A percentile compares a stretch with the other conserved stretches of the same genome.
These are phyloP conservation scores for Myrica gale DNA, from an alignment of 306 rosid genomes.

Conservation along the genomic window DNA sequence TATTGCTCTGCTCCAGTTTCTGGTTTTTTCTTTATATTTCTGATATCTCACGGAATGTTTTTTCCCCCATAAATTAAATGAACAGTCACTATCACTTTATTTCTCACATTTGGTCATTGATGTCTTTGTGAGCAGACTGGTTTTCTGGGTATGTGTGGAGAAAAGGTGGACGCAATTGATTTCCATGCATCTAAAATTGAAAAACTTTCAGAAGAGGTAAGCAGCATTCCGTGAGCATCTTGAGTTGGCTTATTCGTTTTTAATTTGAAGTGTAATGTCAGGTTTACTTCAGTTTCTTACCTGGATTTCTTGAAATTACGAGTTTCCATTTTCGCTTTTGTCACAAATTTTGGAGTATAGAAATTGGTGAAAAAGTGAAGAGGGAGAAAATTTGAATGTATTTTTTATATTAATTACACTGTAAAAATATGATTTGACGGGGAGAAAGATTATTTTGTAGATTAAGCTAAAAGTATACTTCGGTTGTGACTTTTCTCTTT, in stretches of 20 bases:
- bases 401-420: too few species aligned
- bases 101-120: conserved; percentile 13
- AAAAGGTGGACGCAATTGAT: conserved; percentile 70
- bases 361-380: too few species aligned
- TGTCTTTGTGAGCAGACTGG: conserved; percentile 71
- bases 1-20: conserved; percentile 26
- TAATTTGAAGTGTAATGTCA: neutral
- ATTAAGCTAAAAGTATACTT: too few species aligned
- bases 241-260: neutral
- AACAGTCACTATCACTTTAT: neutral
- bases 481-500: conserved; percentile 1
- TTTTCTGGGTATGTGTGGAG: conserved; percentile 82
- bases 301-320: neutral
- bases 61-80: neutral
- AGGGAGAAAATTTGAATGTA: too few species aligned
- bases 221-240: conserved; percentile 25
- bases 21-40: neutral
- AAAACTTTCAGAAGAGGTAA: conserved; percentile 61
- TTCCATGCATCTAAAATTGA: conserved; percentile 56
- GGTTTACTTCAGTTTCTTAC: neutral
- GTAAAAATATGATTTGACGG: too few species aligned
- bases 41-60: conserved; percentile 1
- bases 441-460: too few species aligned
- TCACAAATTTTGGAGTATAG: neutral
- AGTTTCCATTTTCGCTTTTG: neutral